Conservation (phyloP, 2,329 filamentous ascomycete genomes). For the Fusarium piperis region DNA sequence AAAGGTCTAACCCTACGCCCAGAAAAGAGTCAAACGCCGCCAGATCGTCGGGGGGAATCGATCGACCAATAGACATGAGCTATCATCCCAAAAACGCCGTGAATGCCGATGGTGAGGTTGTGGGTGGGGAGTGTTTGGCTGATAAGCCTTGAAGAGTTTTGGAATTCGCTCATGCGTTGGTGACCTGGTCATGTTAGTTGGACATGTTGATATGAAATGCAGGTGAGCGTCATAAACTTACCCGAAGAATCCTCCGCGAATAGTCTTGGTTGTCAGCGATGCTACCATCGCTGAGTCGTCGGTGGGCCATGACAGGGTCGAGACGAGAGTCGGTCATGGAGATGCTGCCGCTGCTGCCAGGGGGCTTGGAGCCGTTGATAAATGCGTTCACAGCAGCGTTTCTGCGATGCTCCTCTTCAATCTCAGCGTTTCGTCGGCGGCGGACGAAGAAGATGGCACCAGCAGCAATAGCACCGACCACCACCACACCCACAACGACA, state of each 20-base stretch:
- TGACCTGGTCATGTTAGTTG: conserved; percentile 56
- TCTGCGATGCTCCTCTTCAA: conserved; percentile 85
- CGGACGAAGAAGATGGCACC: conserved; percentile 80
- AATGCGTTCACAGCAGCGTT: conserved; percentile 84
- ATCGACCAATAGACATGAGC: conserved; percentile 50
- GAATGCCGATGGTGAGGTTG: conserved; percentile 49
- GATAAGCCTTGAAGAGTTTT: conserved; percentile 20
- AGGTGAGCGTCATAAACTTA: conserved; percentile 56
- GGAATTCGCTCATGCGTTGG: conserved; percentile 62
- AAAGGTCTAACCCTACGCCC: conserved; percentile 51
- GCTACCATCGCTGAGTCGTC: conserved; percentile 91
- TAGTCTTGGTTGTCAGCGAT: conserved; percentile 98
- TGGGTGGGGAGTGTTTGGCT: conserved; percentile 2
- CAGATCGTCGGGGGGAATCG: conserved; percentile 45
- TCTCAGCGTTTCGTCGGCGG: conserved; percentile 77
- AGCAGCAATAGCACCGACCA: conserved; percentile 70
- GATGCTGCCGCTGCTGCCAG: conserved; percentile 69
- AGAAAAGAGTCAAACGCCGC: conserved; percentile 50
- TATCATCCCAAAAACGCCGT: conserved; percentile 55
- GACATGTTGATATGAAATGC: background rate
- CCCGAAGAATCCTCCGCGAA: conserved; percentile 93
- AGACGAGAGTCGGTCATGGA: conserved; percentile 85
- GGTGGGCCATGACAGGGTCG: conserved; percentile 84
- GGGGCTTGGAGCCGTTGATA: conserved; percentile 71
- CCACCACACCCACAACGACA: conserved; percentile 85